These are phyloP conservation scores for Mortierella sp. DNA, from an alignment of 371 early-diverging fungal species.

Conservation along the genomic window DNA sequence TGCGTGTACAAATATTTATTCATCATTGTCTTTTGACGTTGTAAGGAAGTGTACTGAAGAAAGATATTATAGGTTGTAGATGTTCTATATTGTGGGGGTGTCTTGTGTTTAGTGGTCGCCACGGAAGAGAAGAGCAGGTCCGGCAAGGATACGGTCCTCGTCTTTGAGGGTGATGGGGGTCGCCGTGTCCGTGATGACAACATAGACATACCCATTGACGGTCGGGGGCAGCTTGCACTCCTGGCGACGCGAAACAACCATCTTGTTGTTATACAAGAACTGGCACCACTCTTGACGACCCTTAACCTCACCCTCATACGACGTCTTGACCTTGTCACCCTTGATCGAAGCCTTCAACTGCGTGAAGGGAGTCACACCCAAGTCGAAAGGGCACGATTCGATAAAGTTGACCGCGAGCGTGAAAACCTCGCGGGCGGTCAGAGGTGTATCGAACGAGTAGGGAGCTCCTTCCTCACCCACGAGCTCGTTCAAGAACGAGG, in stretches of 20 bases:
- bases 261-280: conserved; percentile 32
- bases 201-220: conserved; percentile 29
- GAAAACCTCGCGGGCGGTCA: conserved; percentile 12
- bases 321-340: conserved; percentile 10
- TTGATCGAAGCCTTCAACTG: conserved; percentile 14
- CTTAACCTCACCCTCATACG: conserved; percentile 3
- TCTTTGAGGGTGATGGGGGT: conserved; percentile 27
- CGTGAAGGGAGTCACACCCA: conserved; percentile 23
- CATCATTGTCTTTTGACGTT: no score
- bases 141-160: conserved; percentile 27
- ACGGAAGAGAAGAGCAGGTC: conserved; percentile 38
- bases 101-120: conserved; percentile 20
- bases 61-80: neutral
- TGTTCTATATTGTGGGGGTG: neutral
- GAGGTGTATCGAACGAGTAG: conserved; percentile 34
- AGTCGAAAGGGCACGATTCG: conserved; percentile 20
- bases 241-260: conserved; percentile 7
- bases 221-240: conserved; percentile 21
- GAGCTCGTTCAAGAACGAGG: conserved; percentile 33
- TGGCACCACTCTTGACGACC: conserved; percentile 24
- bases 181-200: conserved; percentile 35
- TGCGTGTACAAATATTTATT: neutral
- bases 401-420: conserved; percentile 38
- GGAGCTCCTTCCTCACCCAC: conserved; percentile 12
- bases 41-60: neutral